Evolutionary conservation across 306 rosid genomes (phyloP).

Genomic region (Purshia tridentata): DNA sequence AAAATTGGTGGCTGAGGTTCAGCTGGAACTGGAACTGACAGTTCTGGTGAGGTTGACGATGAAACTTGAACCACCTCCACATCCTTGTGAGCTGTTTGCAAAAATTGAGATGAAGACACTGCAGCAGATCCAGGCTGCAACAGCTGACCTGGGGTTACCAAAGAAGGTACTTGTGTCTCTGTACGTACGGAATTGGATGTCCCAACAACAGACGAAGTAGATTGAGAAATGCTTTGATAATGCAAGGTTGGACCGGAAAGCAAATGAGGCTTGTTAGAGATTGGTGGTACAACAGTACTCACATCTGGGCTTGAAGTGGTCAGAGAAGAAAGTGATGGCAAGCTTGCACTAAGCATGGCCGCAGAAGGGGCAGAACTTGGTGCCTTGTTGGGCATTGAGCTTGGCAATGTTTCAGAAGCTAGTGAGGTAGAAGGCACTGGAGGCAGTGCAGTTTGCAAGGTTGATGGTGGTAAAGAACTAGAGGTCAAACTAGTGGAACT

Average conservation of each 20-base stretch:
- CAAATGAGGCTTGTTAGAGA: slow-evolving; percentile 50
- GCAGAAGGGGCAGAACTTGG: slow-evolving; percentile 43
- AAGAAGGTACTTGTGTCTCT: slow-evolving; percentile 53
- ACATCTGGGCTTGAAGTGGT: slow-evolving; percentile 49
- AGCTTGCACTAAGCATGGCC: slow-evolving; percentile 35
- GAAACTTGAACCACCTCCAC: slow-evolving; percentile 77
- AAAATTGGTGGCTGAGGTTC: slow-evolving; percentile 77
- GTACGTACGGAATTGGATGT: slow-evolving; percentile 44
- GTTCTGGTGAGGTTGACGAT: slow-evolving; percentile 47
- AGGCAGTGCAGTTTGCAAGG: slow-evolving; percentile 38
- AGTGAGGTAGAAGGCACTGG: slow-evolving; percentile 39
- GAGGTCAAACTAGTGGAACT: slow-evolving; percentile 40
- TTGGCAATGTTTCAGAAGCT: slow-evolving; percentile 55
- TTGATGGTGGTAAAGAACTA: slow-evolving; percentile 37
- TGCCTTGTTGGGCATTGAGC: slow-evolving; percentile 50
- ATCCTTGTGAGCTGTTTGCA: slow-evolving; percentile 62
- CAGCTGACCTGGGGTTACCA: slow-evolving; percentile 86
- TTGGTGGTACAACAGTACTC: slow-evolving; percentile 40
- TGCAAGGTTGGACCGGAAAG: slow-evolving; percentile 51
- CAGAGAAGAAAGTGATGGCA: slow-evolving; percentile 53
- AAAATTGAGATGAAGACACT: slow-evolving; percentile 51
- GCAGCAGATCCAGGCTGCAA: slow-evolving; percentile 60
- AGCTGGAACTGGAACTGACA: slow-evolving; percentile 40
- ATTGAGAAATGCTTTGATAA: slow-evolving; percentile 55
- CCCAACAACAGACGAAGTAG: slow-evolving; percentile 51